A percentile compares a stretch with the other conserved stretches of the same genome.
phyloP scores from a whole-genome alignment of 2,329 filamentous ascomycete genomes.

The Tolypocladium guangdongense region DNA sequence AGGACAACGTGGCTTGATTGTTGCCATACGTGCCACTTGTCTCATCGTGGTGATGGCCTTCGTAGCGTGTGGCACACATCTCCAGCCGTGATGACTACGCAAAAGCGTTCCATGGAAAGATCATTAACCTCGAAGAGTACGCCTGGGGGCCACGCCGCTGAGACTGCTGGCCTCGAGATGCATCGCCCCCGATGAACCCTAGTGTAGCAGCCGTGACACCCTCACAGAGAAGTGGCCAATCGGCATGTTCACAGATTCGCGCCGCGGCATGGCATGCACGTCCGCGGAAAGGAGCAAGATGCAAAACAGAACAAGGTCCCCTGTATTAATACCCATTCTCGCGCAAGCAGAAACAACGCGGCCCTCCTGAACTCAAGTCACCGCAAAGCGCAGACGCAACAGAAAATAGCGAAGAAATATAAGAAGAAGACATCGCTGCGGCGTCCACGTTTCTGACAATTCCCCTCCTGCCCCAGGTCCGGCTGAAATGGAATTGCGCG shows the following conservation, averaged over 20 bases:
- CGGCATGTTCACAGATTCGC: neutral
- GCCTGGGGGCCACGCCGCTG: neutral
- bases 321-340: slow-evolving; percentile 11
- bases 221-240: neutral
- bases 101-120: neutral
- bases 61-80: neutral
- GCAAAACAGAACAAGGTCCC: neutral
- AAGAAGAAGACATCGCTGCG: slow-evolving; percentile 5
- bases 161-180: neutral
- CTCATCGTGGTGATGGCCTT: neutral
- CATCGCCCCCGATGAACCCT: neutral
- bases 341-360: slow-evolving; percentile 2
- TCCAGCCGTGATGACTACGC: neutral
- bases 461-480: neutral
- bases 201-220: too few relatives aligned
- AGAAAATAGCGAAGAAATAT: slow-evolving; percentile 4
- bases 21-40: neutral
- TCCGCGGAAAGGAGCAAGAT: neutral
- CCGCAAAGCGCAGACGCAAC: neutral
- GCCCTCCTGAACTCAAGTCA: neutral
- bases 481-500: neutral
- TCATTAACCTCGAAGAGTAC: too few relatives aligned
- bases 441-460: neutral
- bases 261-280: neutral
- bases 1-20: too few relatives aligned